Conservation (phyloP, 805 yeast species). For the Candida coquimbonensis region DNA sequence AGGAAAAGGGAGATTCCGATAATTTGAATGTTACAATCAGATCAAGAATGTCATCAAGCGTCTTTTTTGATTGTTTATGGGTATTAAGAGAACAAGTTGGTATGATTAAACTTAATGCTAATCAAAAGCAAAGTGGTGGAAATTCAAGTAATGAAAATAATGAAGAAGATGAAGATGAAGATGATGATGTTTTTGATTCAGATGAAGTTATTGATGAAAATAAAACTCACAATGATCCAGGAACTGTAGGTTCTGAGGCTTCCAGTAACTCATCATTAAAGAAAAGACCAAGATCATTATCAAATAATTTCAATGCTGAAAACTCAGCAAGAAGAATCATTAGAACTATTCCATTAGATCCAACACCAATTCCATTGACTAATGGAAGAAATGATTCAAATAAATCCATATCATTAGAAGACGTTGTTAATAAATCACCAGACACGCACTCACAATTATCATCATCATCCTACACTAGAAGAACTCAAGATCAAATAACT, state of each 20-base stretch:
- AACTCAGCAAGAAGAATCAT: slow-evolving; percentile 68
- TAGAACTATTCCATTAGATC: slow-evolving; percentile 75
- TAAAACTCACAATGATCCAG: slow-evolving; percentile 21
- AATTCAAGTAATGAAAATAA: slow-evolving; percentile 23
- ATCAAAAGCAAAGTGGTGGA: slow-evolving; percentile 11
- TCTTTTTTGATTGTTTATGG: slow-evolving; percentile 87
- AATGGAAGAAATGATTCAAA: slow-evolving; percentile 12
- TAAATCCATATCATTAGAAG: slow-evolving; percentile 10
- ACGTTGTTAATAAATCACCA: slow-evolving; percentile 16
- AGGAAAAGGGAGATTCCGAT: slow-evolving; percentile 36
- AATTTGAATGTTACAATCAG: slow-evolving; percentile 50
- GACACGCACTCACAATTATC: slow-evolving; percentile 2
- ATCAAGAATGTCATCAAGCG: slow-evolving; percentile 87
- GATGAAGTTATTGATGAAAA: slow-evolving; percentile 3
- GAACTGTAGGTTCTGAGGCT: slow-evolving; percentile 29
- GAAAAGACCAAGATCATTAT: slow-evolving; percentile 40
- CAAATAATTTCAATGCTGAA: slow-evolving; percentile 56
- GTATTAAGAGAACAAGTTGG: slow-evolving; percentile 82
- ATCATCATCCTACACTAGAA: neutral
- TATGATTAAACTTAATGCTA: slow-evolving; percentile 53
- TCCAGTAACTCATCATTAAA: slow-evolving; percentile 23
- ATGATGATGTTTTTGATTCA: slow-evolving; percentile 7
- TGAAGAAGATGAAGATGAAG: slow-evolving; percentile 16
- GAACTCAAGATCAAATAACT: neutral
- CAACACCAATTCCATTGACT: slow-evolving; percentile 53